These are phyloP conservation scores for Cercospora berteroae DNA, from an alignment of 2,329 filamentous ascomycete species.

Conservation along the genomic window DNA sequence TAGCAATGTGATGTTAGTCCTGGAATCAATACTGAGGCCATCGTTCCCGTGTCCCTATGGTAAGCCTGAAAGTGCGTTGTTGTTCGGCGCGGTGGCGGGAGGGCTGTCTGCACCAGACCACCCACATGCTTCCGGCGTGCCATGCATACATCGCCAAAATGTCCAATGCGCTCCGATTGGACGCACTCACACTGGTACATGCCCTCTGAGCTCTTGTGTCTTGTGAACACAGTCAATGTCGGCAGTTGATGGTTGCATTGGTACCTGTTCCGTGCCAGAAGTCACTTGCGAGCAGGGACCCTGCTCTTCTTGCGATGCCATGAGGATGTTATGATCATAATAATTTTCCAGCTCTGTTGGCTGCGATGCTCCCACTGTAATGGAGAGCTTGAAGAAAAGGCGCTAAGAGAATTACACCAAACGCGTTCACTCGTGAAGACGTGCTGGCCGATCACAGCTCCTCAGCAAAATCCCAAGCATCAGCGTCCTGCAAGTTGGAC, in stretches of 20 bases:
- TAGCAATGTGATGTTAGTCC: background rate
- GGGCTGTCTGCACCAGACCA: background rate
- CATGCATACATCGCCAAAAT: too few relatives aligned
- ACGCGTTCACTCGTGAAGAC: background rate
- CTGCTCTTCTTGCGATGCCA: too few relatives aligned
- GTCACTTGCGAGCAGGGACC: background rate
- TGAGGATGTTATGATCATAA: too few relatives aligned
- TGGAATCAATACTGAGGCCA: background rate
- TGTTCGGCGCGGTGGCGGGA: background rate
- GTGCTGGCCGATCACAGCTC: background rate
- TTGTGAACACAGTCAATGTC: background rate
- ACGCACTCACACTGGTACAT: background rate
- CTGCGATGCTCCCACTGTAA: background rate
- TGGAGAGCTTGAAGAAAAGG: background rate
- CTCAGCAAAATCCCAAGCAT: conserved; percentile 8
- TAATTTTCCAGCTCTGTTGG: background rate
- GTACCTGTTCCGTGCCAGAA: background rate
- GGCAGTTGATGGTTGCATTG: background rate
- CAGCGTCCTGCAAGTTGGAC: conserved; percentile 13
- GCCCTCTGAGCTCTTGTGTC: background rate
- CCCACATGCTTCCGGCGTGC: conserved; percentile 4
- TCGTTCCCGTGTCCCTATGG: background rate
- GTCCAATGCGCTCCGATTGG: background rate
- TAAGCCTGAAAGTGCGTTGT: background rate
- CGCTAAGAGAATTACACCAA: background rate